A percentile compares a stretch with the other conserved stretches of the same genome.
These are phyloP conservation scores for Nicotiana tomentosiformis DNA, from an alignment of 257 asterid genomes.

Conservation along the genomic window DNA sequence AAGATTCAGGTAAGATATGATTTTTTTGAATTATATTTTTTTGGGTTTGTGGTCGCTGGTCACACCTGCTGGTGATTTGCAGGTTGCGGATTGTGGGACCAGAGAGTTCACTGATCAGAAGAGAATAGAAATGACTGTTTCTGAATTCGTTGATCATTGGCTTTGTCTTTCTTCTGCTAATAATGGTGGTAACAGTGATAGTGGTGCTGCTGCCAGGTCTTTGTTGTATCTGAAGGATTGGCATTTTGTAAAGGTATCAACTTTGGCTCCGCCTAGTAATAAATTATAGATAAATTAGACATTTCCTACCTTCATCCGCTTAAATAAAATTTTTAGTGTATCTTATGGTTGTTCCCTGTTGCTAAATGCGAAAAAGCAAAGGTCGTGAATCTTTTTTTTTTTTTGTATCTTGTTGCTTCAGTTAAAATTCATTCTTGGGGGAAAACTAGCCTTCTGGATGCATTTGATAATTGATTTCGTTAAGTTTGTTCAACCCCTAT, in stretches of 20 bases:
- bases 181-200: background rate
- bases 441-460: background rate
- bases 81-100: conserved; percentile 90
- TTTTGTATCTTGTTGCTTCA: background rate
- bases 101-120: conserved; percentile 79
- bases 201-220: conserved; percentile 24
- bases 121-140: conserved; percentile 79
- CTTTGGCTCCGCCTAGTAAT: background rate
- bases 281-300: background rate
- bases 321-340: background rate
- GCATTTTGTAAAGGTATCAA: conserved; percentile 85
- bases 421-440: background rate
- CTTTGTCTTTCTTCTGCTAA: conserved; percentile 16
- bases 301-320: background rate
- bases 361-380: background rate
- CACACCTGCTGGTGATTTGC: background rate
- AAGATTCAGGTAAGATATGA: conserved; percentile 51
- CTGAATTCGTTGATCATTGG: conserved; percentile 66
- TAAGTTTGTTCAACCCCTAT: background rate
- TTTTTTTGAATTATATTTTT: background rate
- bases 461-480: background rate
- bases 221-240: conserved; percentile 84
- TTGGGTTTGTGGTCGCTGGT: background rate
- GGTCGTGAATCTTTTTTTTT: background rate
- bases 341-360: background rate